Base-by-base conservation (phyloP, 208 protist species). In the Crithidia bombi region DNA sequence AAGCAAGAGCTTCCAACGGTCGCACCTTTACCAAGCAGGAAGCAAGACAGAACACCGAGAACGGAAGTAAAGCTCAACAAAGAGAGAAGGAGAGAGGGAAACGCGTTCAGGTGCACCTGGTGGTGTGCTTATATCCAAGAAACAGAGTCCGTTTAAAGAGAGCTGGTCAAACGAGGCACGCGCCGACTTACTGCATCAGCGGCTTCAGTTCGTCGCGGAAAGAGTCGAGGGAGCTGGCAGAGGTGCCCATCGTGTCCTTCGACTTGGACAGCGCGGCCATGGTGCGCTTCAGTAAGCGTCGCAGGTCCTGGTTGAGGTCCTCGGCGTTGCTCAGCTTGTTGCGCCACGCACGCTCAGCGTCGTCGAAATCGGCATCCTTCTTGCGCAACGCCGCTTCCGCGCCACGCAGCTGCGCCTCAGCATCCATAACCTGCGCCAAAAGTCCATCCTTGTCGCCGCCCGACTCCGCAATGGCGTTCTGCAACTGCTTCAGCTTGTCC, bases 401-500 rank as follows among this genome's bases (percentile, higher is more conserved):
- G 0, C 73, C 79, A 11, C 70, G 65, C 9, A 80, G 66, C 64
- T 81, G 70, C 32, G 44, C 61, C 17, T 85, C 67, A 0, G 74
- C 58, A 5, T 74, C 75, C 26, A 81, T 50, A 15, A 81, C 35
- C 23, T 78, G 69, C n/a, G 67, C 64, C 17, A 76, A 19, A 0
- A 85, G 70, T 14, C 41, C 23, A 14, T 72, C 69, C 41, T 68
- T 79, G 28, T 83, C 74, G 30, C 59, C 68, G 15, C 41, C 59
- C 0, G 71, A 66, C 41, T 72, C 64, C 10, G 36, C 28, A 32
- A 71, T 65, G 10, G 61, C 30, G 28, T 44, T 78, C 23, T 72
- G 64, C 46, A 75, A 54, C 28, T 69, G 55, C 57, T 81, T 84
- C n/a, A 90, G 50, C 32, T 50, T 67, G 46, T 95, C 87, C 3